These are phyloP conservation scores for Huntiella abstrusa DNA, from an alignment of 2,329 filamentous ascomycete genomes.

Conservation along the genomic window DNA sequence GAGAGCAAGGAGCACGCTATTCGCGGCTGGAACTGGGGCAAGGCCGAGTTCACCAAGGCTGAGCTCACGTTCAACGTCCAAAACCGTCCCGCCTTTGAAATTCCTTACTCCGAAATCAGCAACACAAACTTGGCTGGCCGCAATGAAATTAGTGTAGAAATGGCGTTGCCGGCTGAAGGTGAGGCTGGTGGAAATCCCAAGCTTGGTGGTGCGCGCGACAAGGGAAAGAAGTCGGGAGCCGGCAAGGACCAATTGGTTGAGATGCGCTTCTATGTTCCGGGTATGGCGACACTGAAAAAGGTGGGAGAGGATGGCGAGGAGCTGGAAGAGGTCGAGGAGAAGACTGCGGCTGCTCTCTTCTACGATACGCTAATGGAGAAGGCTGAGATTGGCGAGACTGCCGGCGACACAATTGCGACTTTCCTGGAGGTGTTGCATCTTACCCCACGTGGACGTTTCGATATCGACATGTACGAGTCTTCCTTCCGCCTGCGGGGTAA, in stretches of 20 bases:
- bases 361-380: conserved; percentile 97
- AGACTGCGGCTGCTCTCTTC: conserved; percentile 91
- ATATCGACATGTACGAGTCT: conserved; percentile 98
- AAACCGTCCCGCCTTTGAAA: conserved; percentile 88
- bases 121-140: conserved; percentile 96
- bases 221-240: conserved; percentile 76
- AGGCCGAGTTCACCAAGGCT: conserved; percentile 87
- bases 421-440: conserved; percentile 95
- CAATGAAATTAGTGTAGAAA: conserved; percentile 93
- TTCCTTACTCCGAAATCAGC: conserved; percentile 91
- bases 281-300: conserved; percentile 64
- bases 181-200: conserved; percentile 49
- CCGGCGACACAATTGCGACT: conserved; percentile 94
- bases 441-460: conserved; percentile 86
- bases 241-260: conserved; percentile 87
- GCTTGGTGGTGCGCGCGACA: conserved; percentile 51
- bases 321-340: conserved; percentile 55
- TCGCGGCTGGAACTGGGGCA: conserved; percentile 98
- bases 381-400: conserved; percentile 95
- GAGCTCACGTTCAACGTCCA: conserved; percentile 94
- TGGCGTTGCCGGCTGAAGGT: conserved; percentile 55
- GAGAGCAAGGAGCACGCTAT: conserved; percentile 88
- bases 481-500: conserved; percentile 95
- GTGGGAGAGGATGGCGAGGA: conserved; percentile 40
- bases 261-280: conserved; percentile 97